These are phyloP conservation scores for Rubia occidens DNA, from an alignment of 305 asterid species.

Conservation along the genomic window DNA sequence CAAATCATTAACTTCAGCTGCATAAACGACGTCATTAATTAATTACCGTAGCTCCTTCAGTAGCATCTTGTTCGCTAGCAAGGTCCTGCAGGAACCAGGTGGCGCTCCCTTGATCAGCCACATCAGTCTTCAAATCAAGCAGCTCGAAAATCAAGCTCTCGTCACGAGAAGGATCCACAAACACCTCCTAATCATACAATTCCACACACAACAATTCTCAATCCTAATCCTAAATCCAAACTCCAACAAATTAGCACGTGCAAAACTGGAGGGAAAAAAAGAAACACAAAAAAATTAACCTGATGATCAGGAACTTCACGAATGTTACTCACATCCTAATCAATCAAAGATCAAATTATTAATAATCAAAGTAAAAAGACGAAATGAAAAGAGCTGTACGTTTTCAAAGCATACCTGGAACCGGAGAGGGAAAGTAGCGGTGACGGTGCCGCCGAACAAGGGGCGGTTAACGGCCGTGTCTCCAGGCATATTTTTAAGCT, in stretches of 20 bases:
- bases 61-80: conserved; percentile 83
- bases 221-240: not conserved
- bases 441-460: conserved; percentile 67
- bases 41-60: conserved; percentile 51
- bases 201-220: not conserved
- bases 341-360: not conserved
- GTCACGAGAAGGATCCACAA: conserved; percentile 65
- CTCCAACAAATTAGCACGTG: not conserved
- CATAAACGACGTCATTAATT: conserved; percentile 9
- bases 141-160: conserved; percentile 83
- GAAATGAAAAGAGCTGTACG: not conserved
- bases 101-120: conserved; percentile 71
- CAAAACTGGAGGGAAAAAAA: not conserved
- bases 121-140: conserved; percentile 63
- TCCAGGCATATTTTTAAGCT: conserved; percentile 28
- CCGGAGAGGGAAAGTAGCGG: conserved; percentile 52
- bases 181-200: conserved; percentile 42
- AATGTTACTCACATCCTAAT: conserved; percentile 61
- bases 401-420: conserved; percentile 37
- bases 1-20: not conserved
- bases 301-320: conserved; percentile 94
- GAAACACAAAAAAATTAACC: conserved; percentile 27
- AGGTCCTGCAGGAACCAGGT: conserved; percentile 88
- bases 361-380: not conserved
- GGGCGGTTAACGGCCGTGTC: conserved; percentile 36